Percentiles rank a stretch among this genome's conserved stretches.
phyloP scores from a whole-genome alignment of 495 filamentous ascomycete species.

The Achaetomiella virescens region DNA sequence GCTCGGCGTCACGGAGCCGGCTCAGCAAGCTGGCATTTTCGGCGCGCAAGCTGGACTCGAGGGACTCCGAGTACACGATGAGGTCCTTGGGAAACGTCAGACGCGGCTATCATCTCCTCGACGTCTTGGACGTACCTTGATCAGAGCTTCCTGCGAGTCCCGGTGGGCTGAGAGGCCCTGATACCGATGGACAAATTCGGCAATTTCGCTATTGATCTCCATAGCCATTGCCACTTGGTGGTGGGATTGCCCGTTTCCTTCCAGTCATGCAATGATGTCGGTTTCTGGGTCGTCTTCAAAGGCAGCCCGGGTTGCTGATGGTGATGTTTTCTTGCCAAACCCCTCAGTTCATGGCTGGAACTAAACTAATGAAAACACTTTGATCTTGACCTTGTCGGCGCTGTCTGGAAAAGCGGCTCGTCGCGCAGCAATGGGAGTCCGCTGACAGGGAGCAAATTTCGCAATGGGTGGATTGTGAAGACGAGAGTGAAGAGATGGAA shows the following conservation, averaged over 20 bases:
- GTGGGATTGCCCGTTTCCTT: neutral
- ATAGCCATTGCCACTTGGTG: neutral
- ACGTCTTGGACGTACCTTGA: slow-evolving; percentile 23
- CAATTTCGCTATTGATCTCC: neutral
- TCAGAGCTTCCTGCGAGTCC: slow-evolving; percentile 33
- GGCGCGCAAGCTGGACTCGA: slow-evolving; percentile 30
- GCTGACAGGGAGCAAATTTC: too few relatives aligned
- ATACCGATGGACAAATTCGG: slow-evolving; percentile 39
- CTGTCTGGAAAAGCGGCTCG: too few relatives aligned
- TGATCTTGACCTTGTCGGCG: too few relatives aligned
- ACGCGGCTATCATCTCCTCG: neutral
- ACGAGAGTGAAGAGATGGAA: too few relatives aligned
- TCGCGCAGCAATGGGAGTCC: too few relatives aligned
- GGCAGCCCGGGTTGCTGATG: too few relatives aligned
- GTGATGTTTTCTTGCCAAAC: too few relatives aligned
- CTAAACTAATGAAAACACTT: too few relatives aligned
- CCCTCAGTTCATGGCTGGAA: too few relatives aligned
- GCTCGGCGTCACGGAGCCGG: slow-evolving; percentile 31
- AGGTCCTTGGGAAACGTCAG: slow-evolving; percentile 35
- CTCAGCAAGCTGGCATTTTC: slow-evolving; percentile 34
- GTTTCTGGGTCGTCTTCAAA: too few relatives aligned
- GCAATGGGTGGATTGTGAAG: too few relatives aligned
- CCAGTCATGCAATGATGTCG: neutral
- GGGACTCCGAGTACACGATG: slow-evolving; percentile 31
- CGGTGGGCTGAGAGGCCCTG: slow-evolving; percentile 29